phyloP scores from a whole-genome alignment of 352 stramenopile species.

The Phytophthora tubulina region DNA sequence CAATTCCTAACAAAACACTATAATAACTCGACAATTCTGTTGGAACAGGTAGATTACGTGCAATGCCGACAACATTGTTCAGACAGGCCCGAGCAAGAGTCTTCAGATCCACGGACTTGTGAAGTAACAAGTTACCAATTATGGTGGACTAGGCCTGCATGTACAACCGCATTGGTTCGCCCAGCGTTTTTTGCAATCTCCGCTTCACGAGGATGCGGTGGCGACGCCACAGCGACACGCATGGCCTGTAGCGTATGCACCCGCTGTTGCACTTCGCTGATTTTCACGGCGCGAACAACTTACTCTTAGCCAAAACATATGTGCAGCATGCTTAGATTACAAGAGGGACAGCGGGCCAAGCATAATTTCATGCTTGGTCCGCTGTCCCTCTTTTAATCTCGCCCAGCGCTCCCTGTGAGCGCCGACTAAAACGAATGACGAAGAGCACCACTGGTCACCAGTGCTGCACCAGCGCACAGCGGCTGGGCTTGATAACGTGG shows the following conservation, averaged over 20 bases:
- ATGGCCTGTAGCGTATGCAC: background rate
- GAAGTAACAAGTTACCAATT: background rate
- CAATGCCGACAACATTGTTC: no score
- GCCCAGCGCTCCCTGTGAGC: background rate
- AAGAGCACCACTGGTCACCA: background rate
- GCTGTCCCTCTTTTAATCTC: background rate
- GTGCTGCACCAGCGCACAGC: no score
- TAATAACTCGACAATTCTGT: background rate
- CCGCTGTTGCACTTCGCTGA: background rate
- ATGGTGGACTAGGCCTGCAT: background rate
- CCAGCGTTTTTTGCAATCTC: slow-evolving; percentile 5
- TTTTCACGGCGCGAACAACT: background rate
- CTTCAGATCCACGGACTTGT: no score
- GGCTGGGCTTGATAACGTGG: slow-evolving; percentile 7
- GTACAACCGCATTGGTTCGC: background rate
- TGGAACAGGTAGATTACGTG: no score
- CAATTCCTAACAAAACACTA: no score
- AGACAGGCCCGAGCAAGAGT: no score
- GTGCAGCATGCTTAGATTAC: no score
- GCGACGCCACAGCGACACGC: background rate
- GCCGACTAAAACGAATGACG: background rate
- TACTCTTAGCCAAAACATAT: no score
- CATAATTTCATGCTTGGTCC: no score
- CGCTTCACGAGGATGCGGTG: background rate
- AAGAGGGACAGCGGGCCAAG: no score